These are phyloP conservation scores for Dacryopinax primogenitus DNA, from an alignment of 768 basidiomycete species.

Conservation along the genomic window DNA sequence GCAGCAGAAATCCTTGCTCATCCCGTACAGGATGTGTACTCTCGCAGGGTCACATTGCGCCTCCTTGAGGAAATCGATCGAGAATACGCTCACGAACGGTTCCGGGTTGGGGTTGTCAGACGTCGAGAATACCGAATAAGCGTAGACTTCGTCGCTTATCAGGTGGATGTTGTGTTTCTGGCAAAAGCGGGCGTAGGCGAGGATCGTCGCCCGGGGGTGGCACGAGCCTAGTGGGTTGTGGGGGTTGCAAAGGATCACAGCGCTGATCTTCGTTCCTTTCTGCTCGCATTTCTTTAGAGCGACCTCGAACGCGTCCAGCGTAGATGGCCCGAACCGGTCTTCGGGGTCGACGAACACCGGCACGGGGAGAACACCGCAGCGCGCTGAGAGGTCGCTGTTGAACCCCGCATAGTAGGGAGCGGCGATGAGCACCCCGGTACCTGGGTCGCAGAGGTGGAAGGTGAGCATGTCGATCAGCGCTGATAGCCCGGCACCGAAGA, in stretches of 20 bases:
- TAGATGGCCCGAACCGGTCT: background rate
- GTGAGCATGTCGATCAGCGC: conserved; percentile 7
- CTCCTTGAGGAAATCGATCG: conserved; percentile 7
- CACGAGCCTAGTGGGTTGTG: conserved; percentile 9
- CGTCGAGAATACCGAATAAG: conserved; percentile 8
- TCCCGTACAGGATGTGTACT: conserved; percentile 12
- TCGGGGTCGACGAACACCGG: background rate
- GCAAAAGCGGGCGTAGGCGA: background rate
- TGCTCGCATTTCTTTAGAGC: background rate
- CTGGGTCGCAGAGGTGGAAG: background rate
- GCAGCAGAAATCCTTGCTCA: conserved; percentile 21
- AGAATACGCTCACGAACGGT: background rate
- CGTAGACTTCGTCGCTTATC: conserved; percentile 9
- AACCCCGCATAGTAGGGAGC: conserved; percentile 1
- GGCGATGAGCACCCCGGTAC: background rate
- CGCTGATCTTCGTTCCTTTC: background rate
- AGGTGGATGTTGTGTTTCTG: conserved; percentile 5
- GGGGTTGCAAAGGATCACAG: conserved; percentile 10
- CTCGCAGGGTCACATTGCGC: background rate
- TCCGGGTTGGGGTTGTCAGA: background rate
- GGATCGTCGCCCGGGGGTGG: background rate
- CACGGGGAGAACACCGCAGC: background rate
- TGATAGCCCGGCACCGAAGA: background rate
- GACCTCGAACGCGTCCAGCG: background rate
- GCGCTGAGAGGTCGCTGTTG: background rate